Base-by-base conservation (phyloP, 768 basidiomycete genomes). In the Nevesoporus exiguus region DNA sequence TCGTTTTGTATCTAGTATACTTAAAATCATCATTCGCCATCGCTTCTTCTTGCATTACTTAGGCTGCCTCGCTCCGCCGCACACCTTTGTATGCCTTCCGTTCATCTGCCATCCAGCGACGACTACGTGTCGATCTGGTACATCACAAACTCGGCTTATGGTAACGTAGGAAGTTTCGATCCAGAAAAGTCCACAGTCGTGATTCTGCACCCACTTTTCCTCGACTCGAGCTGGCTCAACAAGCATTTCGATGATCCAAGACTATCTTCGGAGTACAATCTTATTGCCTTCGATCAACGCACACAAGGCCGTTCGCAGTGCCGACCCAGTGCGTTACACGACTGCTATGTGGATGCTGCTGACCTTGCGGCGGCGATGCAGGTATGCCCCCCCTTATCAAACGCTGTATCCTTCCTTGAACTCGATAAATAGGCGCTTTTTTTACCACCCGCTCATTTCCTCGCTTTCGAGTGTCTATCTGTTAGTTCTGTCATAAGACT, bases 271-370 rank as follows among this genome's bases (percentile, higher is more conserved):
- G 68, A 73, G 39, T 90, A 78, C 70, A 91, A 91, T 64, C 66
- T 91, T 29, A 83, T 91, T 57, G 85, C 86, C 7, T 86, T 90
- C 65, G 89, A 91, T 66, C 80, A 81, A 61, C 82, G 90, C 11
- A 76, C 78, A 10, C 75, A 76, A 25, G 89, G 89, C 14, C 77
- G 74, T 66, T 86, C 85, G 3, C 66, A 68, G 3, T 78, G 73
- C 56, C 76, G 81, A 49, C 79, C 78, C 4, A 81, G 71, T 46
- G 80, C 77, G 8, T 72, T 74, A 43, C 83, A 85, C 62, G 89
- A 92, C 69, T 80, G 77, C 54, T 92, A 87, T 82, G 87, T 90
- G 7, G 82, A 88, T 39, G 86, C 88, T 2, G 90, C 88, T 33
- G 89, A 91, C 73, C 62, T 91, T 34, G 89, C 86, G 4, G 75